These are phyloP conservation scores for Diospyros kaki DNA, from an alignment of 148 eudicot genomes.

Conservation along the genomic window DNA sequence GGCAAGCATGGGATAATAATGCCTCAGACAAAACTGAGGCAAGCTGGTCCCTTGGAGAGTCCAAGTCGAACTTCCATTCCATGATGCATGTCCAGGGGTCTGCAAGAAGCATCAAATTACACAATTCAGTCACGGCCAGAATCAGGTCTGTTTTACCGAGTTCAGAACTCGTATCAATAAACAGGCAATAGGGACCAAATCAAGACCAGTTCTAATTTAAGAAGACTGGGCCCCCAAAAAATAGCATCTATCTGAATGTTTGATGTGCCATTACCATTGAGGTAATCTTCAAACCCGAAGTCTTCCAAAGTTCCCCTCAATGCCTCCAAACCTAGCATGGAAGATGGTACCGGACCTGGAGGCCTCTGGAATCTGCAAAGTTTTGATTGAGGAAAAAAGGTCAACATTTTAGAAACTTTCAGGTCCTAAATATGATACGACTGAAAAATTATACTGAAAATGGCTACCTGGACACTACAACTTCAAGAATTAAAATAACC, in stretches of 20 bases:
- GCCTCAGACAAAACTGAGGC: constrained; percentile 72
- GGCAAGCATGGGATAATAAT: not conserved
- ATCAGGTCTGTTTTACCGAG: not conserved
- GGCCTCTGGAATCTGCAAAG: constrained; percentile 86
- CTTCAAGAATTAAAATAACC: not conserved
- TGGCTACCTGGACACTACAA: not conserved
- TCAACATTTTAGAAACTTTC: not conserved
- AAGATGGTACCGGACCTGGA: constrained; percentile 78
- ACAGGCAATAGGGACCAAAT: not conserved
- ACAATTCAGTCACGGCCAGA: not conserved
- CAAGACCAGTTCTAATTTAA: not conserved
- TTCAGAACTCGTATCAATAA: too few species aligned
- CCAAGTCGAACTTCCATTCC: constrained; percentile 93
- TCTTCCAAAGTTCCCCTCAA: constrained; percentile 61
- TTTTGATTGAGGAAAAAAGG: not conserved
- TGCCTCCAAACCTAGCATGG: constrained; percentile 86
- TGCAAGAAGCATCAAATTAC: constrained; percentile 28
- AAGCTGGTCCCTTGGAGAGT: constrained; percentile 79
- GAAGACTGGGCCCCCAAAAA: not conserved
- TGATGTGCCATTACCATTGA: constrained; percentile 50
- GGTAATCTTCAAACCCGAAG: constrained; percentile 84
- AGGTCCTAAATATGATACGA: not conserved
- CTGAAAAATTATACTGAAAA: not conserved
- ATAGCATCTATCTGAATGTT: not conserved
- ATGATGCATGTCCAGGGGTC: constrained; percentile 88